Conservation (phyloP, 2,329 filamentous ascomycete species). For the Juglanconis oblonga region DNA sequence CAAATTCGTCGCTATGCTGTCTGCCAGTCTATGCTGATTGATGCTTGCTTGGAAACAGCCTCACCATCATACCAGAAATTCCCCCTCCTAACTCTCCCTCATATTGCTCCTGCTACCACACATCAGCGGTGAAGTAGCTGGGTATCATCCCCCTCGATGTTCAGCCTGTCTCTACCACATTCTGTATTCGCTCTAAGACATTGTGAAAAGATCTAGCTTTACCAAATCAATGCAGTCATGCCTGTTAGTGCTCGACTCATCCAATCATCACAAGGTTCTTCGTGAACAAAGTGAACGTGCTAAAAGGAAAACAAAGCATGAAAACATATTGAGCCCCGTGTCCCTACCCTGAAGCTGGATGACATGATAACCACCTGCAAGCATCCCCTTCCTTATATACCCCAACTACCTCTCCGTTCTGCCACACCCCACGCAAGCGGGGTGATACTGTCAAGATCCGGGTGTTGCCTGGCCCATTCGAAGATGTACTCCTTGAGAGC, state of each 20-base stretch:
- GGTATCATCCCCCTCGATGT: not conserved
- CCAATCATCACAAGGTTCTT: not conserved
- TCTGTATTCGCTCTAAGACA: not conserved
- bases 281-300: no score
- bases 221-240: not conserved
- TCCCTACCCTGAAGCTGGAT: not conserved
- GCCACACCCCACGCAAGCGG: constrained; percentile 66
- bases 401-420: constrained; percentile 70
- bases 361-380: not conserved
- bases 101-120: not conserved
- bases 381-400: constrained; percentile 42
- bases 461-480: constrained; percentile 89
- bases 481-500: constrained; percentile 79
- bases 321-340: constrained; percentile 4
- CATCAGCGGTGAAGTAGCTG: not conserved
- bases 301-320: not conserved
- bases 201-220: not conserved
- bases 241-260: not conserved
- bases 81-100: not conserved
- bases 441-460: constrained; percentile 61
- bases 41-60: not conserved
- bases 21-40: constrained; percentile 4
- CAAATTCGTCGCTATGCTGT: constrained; percentile 14
- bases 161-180: not conserved
- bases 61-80: not conserved